Evolutionary conservation across 495 filamentous ascomycete species (phyloP), one percentile per base, ranked within the genome.

Genomic region (Jackrogersella multiformis): DNA sequence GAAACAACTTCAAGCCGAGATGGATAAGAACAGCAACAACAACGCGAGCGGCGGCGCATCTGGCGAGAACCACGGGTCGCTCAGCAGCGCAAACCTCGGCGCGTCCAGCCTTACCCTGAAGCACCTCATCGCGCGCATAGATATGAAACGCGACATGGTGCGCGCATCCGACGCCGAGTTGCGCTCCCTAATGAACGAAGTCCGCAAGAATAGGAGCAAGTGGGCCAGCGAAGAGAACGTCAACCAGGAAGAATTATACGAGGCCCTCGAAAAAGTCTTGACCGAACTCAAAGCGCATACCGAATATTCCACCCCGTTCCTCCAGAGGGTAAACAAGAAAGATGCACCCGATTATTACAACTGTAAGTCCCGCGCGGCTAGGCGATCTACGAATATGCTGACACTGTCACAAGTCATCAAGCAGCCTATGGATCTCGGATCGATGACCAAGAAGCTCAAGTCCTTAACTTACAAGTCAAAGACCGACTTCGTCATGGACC

Each of bases 191-290:
- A 94, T 99, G 86, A 96, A 93, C 70, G 96, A 99, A 73, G 95
- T 98, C 8, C 87, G 95, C 55, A 98, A 98, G 73, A 97, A 97
- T 72, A 83, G 95, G 67, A 97, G 94, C 76, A 99, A 99, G 77
- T 99, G 95, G 95, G 95, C 95, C 16, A 97, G 88, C 76, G 95
- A 97, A 76, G 95, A 99, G 56, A 94, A 94, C 66, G 88, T 99
- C 53, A 92, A 92, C 58, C 95, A 99, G 78, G 95, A 98, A 71
- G 95, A 99, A 78, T 86, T 99, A 2, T 99, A 99, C 72, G 95
- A 99, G 79, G 90, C 95, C 8, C 84, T 93, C 13, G 95, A 99
- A 72, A 97, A 97, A 80, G 95, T 99, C 18, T 81, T 98, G 54
- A 94, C 91, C 73, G 93, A 97, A 72, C 87, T 99, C 34, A 97